Base-by-base conservation (phyloP, 352 stramenopile species). In the Phytophthora chlamydospora region DNA sequence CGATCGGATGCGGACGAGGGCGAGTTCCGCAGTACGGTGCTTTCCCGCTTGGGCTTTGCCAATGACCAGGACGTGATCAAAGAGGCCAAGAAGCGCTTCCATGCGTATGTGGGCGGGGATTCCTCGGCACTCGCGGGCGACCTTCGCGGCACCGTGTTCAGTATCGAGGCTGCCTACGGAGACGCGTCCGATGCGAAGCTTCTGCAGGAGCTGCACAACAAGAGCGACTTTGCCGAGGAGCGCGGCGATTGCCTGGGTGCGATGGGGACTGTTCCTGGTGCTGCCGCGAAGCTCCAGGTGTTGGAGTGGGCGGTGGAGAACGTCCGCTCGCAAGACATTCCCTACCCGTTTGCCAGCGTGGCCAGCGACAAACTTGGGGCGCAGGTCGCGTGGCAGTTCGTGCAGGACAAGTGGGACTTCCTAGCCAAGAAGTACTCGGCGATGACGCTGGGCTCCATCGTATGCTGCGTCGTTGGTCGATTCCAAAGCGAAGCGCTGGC, bases 261-360 rank as follows among this genome's bases (percentile, higher is more conserved):
- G 3, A 76, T 95, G 42, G 84, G 84, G 7, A 73, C 56, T 27
- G 71, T 90, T 11, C 69, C 75, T 17, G 55, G 75, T 40, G 49
- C 67, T 17, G 36, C 55, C 11, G 34, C 73, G 6, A 86, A 94
- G 60, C 67, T 66, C 32, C 73, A 86, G 44, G 77, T 90, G 11
- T 72, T 96, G n/a, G 76, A 93, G 43, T 96, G 83, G 79, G 74
- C 80, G 2, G 52, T 97, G 3, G 68, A 76, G 11, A 76, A 78
- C 35, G 80, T 93, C 9, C 80, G 84, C 0, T 69, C 72, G 16
- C 85, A 96, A 60, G 85, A 96, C 33, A 80, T 88, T 41, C 66
- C 74, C 14, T 61, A 55, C 4, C 61, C 81, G 4, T 83, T 96
- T 45, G 66, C 42, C 9, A 80, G 82, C 32, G 76, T 95, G 16